Evolutionary conservation across 2,329 filamentous ascomycete genomes (phyloP).

Genomic region (Elsinoe fawcettii): DNA sequence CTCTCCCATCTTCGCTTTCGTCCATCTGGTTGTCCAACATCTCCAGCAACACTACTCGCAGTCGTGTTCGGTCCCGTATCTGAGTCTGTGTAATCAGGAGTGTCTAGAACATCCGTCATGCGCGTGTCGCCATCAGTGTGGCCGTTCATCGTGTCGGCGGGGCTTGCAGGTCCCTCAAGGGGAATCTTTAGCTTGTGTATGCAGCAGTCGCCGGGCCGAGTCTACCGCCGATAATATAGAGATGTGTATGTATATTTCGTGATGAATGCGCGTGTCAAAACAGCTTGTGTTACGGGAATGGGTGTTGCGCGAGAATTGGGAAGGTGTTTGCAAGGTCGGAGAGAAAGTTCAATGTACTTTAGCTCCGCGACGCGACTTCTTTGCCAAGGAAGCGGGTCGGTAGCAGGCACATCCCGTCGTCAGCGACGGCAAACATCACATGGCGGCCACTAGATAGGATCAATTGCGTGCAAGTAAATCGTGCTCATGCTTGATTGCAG

Average conservation of each 20-base stretch:
- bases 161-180: constrained; percentile 15
- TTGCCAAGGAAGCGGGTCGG: neutral
- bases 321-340: neutral
- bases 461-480: no score
- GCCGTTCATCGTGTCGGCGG: constrained; percentile 19
- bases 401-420: neutral
- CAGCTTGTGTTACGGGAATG: neutral
- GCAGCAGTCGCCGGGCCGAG: neutral
- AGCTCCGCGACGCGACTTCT: constrained; percentile 14
- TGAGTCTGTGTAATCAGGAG: constrained; percentile 58
- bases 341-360: constrained; percentile 14
- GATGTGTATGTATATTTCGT: neutral
- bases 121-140: constrained; percentile 17
- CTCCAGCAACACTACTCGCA: constrained; percentile 79
- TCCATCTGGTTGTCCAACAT: constrained; percentile 59
- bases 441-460: no score
- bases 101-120: constrained; percentile 44
- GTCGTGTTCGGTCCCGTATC: constrained; percentile 60
- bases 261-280: neutral
- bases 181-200: constrained; percentile 8
- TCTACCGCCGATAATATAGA: neutral
- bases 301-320: neutral
- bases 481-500: no score
- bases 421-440: neutral
- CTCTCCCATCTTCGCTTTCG: constrained; percentile 80